Base-by-base conservation (phyloP, 2,329 filamentous ascomycete species). In the Claviceps sp. region DNA sequence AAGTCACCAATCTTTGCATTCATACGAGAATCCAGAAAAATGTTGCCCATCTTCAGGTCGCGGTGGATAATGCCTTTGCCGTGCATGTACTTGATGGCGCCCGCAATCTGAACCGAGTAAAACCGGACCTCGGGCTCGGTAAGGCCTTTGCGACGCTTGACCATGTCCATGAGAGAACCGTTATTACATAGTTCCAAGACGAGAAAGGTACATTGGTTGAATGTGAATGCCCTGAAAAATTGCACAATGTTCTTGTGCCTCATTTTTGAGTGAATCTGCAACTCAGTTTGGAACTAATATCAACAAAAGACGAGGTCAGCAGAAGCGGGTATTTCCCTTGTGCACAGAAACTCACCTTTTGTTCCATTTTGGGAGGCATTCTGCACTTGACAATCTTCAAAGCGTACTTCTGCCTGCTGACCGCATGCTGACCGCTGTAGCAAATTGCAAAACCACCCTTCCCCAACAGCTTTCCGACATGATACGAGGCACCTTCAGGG, bases 201-300 rank as follows among this genome's bases (percentile, higher is more conserved):
- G 47, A 98, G 86, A 61, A 95, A 98, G 53, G 93, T 97, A 66
- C 84, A 90, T 57, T 80, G 83, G 58, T 88, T 78, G 66, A 90
- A 95, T 13, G 90, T 86, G 65, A 98, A 98, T 37, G 93, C 93
- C 59, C 91, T 83, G 61, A 95, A 82, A 67, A 98, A 98, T 60
- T 91, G 86, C 56, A 98, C 93, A 58, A 98, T 91, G 66, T 96
- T 95, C 50, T 86, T 86, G 64, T 98, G 93, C 53, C 84, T 83
- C 82, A 98, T 91, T 66, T 97, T 98, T 44, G 93, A 96, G 70
- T 98, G 93, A 54, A 98, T 96, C 68, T 97, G 91, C 6, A 98
- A 79, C 68, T 98, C 93, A 22, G 80, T 80, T 80, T 83, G 80
- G 60, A 85, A 83, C 79, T 83, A 46, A 17, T 47, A 6, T 3